A percentile compares a stretch with the other conserved stretches of the same genome.
Conservation (phyloP, 2,329 filamentous ascomycete species). For the Sclerotinia spermophila region DNA sequence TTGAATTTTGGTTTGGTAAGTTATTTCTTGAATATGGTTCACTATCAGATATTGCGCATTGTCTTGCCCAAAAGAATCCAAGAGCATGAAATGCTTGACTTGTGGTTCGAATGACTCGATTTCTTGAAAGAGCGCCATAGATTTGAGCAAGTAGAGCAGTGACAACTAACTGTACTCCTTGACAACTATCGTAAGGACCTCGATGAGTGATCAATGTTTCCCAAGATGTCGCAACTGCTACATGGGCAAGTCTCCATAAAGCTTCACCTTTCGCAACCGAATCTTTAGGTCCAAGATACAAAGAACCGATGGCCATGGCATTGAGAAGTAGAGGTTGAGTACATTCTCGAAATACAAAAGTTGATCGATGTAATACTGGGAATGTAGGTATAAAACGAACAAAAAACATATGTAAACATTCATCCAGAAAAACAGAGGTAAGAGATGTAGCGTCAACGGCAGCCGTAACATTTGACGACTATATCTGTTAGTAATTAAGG, state of each 20-base stretch:
- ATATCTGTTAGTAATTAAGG: slow-evolving; percentile 19
- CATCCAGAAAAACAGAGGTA: slow-evolving; percentile 45
- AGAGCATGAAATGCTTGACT: slow-evolving; percentile 45
- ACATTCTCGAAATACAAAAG: slow-evolving; percentile 44
- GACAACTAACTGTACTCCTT: slow-evolving; percentile 44
- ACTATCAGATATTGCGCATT: slow-evolving; percentile 44
- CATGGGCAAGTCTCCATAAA: slow-evolving; percentile 44
- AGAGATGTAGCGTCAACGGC: slow-evolving; percentile 43
- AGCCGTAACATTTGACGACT: slow-evolving; percentile 44
- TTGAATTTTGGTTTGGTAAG: slow-evolving; percentile 38
- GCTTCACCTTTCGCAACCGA: slow-evolving; percentile 44
- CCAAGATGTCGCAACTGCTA: slow-evolving; percentile 45
- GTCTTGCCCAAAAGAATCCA: slow-evolving; percentile 45
- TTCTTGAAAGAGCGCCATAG: slow-evolving; percentile 44
- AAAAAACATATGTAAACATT: slow-evolving; percentile 47
- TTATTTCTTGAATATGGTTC: slow-evolving; percentile 37
- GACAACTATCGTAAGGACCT: slow-evolving; percentile 43
- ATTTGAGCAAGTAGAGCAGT: slow-evolving; percentile 44
- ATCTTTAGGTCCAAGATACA: slow-evolving; percentile 44
- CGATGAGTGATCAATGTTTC: slow-evolving; percentile 43
- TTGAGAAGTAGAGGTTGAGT: slow-evolving; percentile 44
- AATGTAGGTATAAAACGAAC: slow-evolving; percentile 45
- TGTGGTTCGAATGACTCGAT: slow-evolving; percentile 42
- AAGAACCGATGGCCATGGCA: slow-evolving; percentile 45
- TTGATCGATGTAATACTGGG: slow-evolving; percentile 44